phyloP scores from a whole-genome alignment of 2,329 filamentous ascomycete species.

The Fusarium subtropicale region DNA sequence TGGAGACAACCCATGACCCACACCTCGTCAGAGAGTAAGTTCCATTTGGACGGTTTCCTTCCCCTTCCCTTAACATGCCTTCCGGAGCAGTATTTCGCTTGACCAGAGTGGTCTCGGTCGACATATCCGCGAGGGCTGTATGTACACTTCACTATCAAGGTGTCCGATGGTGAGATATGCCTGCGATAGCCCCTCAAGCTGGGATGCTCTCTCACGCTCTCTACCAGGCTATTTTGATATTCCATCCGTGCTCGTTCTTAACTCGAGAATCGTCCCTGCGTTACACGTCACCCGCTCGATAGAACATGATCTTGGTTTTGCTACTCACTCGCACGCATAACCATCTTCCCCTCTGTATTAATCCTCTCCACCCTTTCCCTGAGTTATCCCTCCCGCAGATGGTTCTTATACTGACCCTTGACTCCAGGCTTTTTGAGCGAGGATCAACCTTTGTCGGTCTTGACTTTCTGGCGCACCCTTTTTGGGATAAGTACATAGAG shows the following conservation, averaged over 20 bases:
- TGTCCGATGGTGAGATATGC: constrained; percentile 77
- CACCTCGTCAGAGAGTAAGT: constrained; percentile 99
- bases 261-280: constrained; percentile 56
- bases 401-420: constrained; percentile 46
- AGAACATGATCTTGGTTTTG: constrained; percentile 59
- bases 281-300: constrained; percentile 52
- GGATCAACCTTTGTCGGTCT: constrained; percentile 86
- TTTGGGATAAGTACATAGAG: constrained; percentile 99
- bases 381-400: constrained; percentile 48
- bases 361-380: constrained; percentile 57
- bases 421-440: constrained; percentile 88
- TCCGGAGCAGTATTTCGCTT: constrained; percentile 58
- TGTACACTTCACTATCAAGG: constrained; percentile 54
- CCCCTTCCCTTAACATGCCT: constrained; percentile 73
- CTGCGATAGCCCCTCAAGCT: constrained; percentile 67
- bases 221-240: constrained; percentile 70
- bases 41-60: constrained; percentile 71
- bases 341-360: constrained; percentile 68
- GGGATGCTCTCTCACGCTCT: constrained; percentile 74
- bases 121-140: constrained; percentile 52
- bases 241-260: constrained; percentile 51
- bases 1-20: constrained; percentile 94
- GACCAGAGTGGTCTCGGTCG: constrained; percentile 57
- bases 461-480: constrained; percentile 93
- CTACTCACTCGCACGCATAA: constrained; percentile 64